Evolutionary conservation across 2,329 filamentous ascomycete species (phyloP).

Genomic region (Pseudogymnoascus sp.): DNA sequence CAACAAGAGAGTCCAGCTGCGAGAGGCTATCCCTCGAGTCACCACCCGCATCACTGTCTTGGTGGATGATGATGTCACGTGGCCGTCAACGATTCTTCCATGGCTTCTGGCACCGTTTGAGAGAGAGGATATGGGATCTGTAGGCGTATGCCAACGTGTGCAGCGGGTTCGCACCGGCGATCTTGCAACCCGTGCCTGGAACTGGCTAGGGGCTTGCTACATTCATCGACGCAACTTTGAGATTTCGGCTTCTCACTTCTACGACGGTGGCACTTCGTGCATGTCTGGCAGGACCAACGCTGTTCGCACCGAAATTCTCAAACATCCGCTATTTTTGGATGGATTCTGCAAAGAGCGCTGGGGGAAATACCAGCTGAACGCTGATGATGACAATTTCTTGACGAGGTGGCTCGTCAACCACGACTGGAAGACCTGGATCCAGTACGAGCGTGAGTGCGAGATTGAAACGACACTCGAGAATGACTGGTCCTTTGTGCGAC

Average conservation of each 20-base stretch:
- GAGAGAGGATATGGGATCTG: conserved; percentile 72
- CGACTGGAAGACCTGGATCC: conserved; percentile 89
- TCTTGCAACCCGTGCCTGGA: conserved; percentile 61
- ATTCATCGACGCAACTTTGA: conserved; percentile 94
- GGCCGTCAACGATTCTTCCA: conserved; percentile 75
- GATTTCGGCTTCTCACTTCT: conserved; percentile 88
- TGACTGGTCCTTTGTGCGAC: conserved; percentile 79
- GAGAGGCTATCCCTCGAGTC: conserved; percentile 79
- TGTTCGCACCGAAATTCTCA: conserved; percentile 81
- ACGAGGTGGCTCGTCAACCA: conserved; percentile 92
- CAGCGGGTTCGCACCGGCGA: conserved; percentile 53
- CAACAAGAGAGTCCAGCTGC: conserved; percentile 93
- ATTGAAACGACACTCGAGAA: conserved; percentile 90
- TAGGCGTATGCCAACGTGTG: conserved; percentile 84
- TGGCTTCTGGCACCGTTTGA: conserved; percentile 95
- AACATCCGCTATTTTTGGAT: conserved; percentile 75
- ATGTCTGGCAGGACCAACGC: conserved; percentile 91
- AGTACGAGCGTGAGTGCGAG: conserved; percentile 85
- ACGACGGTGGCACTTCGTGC: conserved; percentile 93
- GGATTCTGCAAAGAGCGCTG: conserved; percentile 89
- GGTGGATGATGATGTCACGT: conserved; percentile 92
- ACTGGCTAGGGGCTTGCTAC: conserved; percentile 86
- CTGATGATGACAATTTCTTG: conserved; percentile 97
- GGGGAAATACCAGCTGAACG: conserved; percentile 82
- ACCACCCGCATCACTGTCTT: conserved; percentile 79